Base-by-base conservation (phyloP, 495 filamentous ascomycete species). In the Xylaria sp. region DNA sequence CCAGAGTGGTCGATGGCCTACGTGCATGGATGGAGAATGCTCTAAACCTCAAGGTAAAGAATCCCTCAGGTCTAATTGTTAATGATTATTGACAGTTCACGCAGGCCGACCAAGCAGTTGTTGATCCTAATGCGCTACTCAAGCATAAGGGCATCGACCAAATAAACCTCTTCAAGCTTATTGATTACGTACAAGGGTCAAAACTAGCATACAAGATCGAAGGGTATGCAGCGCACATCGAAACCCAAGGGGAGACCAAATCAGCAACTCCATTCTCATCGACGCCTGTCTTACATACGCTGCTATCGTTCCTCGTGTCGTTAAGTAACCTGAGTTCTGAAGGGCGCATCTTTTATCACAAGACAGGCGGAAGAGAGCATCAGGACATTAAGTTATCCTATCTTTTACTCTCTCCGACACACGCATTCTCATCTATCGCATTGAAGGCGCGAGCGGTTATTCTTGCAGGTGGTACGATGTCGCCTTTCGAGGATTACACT, bases 401-500 rank as follows among this genome's bases (percentile, higher is more conserved):
- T 76, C 91, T 97, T 78, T 89, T 98, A 17, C 88, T 99, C n/a
- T 95, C 97, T 69, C 97, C 96, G 24, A 94, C 94, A 1, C 88
- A 94, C 77, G 92, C 97, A 73, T 99, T 99, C 80, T 91, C 90
- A 24, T 91, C 93, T 48, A 91, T 98, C 75, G 93, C 96, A 0
- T 89, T 93, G 58, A 90, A 94, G 73, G 94, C 95, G 9, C 85
- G 93, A 61, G 92, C 96, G 4, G 93, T 98, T 3, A 93, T 99
- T 59, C 82, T 99, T 19, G 97, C 94, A 15, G 96, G 96, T 64
- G 96, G 96, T 3, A 99, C 96, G 11, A 99, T 99, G 97, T 97
- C 95, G 46, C 96, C 97, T 3, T 96, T 99, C 86, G 87, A 90
- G 31, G 96, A 98, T 78, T 98, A 97, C 78, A 88, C 85, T 61